These are phyloP conservation scores for Hordeum marinum DNA, from an alignment of 176 grass and related monocot genomes.

Conservation along the genomic window DNA sequence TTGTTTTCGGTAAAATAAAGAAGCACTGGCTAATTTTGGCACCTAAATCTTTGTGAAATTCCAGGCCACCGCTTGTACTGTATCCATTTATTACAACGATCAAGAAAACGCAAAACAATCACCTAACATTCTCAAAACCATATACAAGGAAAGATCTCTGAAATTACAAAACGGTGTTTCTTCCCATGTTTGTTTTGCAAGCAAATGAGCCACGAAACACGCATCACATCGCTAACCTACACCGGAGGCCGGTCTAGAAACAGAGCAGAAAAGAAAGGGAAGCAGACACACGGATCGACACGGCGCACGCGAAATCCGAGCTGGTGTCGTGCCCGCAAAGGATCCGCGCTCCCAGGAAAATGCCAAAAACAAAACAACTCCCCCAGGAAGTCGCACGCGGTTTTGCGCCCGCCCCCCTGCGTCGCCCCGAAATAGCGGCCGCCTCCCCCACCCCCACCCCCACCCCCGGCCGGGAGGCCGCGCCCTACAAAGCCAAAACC, in stretches of 20 bases:
- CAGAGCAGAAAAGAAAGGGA: neutral
- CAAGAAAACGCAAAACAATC: neutral
- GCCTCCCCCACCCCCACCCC: neutral
- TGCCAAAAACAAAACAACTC: constrained; percentile 48
- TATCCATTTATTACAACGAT: neutral
- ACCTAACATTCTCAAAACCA: neutral
- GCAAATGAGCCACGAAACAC: neutral
- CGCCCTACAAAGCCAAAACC: constrained; percentile 88
- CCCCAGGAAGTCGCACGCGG: neutral
- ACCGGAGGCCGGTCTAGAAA: neutral
- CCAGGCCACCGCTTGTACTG: too few relatives aligned
- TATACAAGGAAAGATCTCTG: neutral
- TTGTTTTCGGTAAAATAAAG: too few relatives aligned
- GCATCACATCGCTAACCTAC: neutral
- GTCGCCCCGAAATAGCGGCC: neutral
- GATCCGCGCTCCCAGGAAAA: constrained; percentile 32
- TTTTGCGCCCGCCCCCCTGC: neutral
- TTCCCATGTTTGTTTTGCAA: neutral
- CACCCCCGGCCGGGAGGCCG: too few relatives aligned
- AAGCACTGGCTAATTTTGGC: too few relatives aligned
- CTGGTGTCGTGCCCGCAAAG: constrained; percentile 31
- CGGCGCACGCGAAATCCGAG: constrained; percentile 15
- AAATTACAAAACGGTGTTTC: neutral
- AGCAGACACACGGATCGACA: neutral
- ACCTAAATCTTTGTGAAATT: too few relatives aligned